Evolutionary conservation across 2,329 filamentous ascomycete genomes (phyloP).

Genomic region (Phialocephala sp.): DNA sequence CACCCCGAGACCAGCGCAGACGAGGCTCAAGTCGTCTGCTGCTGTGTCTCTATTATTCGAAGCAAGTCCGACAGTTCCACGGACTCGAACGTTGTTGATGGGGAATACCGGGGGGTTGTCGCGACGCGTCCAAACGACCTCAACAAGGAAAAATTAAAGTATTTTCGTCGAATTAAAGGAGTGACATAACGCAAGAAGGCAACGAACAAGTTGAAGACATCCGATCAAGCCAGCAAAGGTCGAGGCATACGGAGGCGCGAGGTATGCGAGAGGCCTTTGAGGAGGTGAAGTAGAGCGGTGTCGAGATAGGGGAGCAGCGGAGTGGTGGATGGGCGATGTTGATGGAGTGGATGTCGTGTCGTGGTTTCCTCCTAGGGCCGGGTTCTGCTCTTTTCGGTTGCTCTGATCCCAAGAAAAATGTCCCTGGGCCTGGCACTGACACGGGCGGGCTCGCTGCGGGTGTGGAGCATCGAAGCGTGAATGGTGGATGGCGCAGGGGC

Average conservation of each 20-base stretch:
- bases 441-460: neutral
- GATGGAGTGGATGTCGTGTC: conserved; percentile 13
- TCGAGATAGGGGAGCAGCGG: conserved; percentile 15
- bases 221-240: conserved; percentile 34
- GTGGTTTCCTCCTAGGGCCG: neutral
- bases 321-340: neutral
- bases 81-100: conserved; percentile 20
- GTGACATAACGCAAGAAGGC: conserved; percentile 37
- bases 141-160: conserved; percentile 31
- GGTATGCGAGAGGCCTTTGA: conserved; percentile 17
- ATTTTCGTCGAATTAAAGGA: conserved; percentile 38
- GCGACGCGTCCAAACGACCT: conserved; percentile 29
- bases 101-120: conserved; percentile 16
- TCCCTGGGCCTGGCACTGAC: neutral
- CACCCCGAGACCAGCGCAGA: conserved; percentile 64
- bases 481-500: neutral
- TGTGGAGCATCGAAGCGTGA: neutral
- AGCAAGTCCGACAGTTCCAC: conserved; percentile 24
- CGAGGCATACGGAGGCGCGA: conserved; percentile 28
- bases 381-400: neutral
- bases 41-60: conserved; percentile 49
- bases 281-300: conserved; percentile 12
- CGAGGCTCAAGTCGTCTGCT: conserved; percentile 63
- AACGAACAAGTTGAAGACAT: conserved; percentile 35
- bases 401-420: neutral